These are phyloP conservation scores for Draba incana DNA, from an alignment of 345 rosid species.

Conservation along the genomic window DNA sequence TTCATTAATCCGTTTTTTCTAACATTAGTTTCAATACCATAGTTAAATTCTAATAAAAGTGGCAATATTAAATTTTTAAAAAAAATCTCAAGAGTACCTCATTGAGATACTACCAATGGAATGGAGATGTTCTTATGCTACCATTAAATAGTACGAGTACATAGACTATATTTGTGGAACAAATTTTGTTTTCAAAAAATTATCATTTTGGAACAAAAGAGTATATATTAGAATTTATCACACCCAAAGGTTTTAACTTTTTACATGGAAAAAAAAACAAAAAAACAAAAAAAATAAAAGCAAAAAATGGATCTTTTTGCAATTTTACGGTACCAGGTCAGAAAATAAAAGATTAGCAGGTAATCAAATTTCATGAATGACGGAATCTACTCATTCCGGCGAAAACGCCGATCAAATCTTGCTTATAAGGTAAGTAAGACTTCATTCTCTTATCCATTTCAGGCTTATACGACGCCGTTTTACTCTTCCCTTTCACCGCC, in stretches of 20 bases:
- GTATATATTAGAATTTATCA: neutral
- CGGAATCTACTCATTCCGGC: conserved; percentile 36
- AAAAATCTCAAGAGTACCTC: too few species aligned
- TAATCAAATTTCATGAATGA: neutral
- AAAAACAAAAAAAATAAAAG: neutral
- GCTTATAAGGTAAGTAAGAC: conserved; percentile 42
- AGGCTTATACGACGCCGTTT: conserved; percentile 17
- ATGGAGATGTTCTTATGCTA: too few species aligned
- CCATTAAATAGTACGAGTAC: too few species aligned
- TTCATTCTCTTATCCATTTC: conserved; percentile 33
- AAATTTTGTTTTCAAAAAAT: too few species aligned
- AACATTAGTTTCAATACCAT: too few species aligned
- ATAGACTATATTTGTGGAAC: too few species aligned
- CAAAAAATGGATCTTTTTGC: conserved; percentile 15
- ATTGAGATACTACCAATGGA: too few species aligned
- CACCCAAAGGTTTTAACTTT: neutral
- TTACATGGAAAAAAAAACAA: conserved; percentile 15
- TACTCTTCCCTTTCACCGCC: conserved; percentile 7
- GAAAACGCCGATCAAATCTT: conserved; percentile 44
- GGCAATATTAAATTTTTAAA: too few species aligned
- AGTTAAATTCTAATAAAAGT: too few species aligned
- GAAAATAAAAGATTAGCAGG: too few species aligned
- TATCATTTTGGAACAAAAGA: neutral
- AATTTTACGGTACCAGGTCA: neutral
- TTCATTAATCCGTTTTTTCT: too few species aligned